Percentiles rank a stretch among this genome's conserved stretches.
Evolutionary conservation across 371 early-diverging fungal genomes (phyloP).

Genomic region (Mortierella sp.): DNA sequence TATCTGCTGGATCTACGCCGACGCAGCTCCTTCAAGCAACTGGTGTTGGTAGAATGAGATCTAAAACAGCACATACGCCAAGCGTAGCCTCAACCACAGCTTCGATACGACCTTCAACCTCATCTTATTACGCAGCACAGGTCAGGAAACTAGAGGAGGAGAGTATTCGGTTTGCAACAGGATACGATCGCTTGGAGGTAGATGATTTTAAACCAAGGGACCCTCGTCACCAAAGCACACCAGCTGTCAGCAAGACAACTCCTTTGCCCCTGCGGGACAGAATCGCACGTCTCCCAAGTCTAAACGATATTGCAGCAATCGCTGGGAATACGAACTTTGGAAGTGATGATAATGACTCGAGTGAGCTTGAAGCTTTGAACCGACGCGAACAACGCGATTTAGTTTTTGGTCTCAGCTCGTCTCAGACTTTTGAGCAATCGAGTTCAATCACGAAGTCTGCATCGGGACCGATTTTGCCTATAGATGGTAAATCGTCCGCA

Average conservation of each 20-base stretch:
- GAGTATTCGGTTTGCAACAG: conserved; percentile 42
- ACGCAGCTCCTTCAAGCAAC: conserved; percentile 9
- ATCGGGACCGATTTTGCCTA: conserved; percentile 24
- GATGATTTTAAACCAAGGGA: conserved; percentile 20
- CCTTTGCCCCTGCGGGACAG: conserved; percentile 17
- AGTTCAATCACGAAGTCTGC: conserved; percentile 24
- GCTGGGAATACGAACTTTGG: conserved; percentile 24
- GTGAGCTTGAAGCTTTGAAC: conserved; percentile 14
- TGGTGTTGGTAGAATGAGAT: conserved; percentile 28
- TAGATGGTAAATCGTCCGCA: conserved; percentile 12
- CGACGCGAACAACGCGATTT: conserved; percentile 31
- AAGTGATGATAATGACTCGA: conserved; percentile 10
- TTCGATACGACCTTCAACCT: conserved; percentile 42
- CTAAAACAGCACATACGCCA: conserved; percentile 46
- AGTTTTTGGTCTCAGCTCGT: conserved; percentile 29
- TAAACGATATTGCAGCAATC: conserved; percentile 21
- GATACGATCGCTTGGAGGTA: conserved; percentile 31
- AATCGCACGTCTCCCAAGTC: conserved; percentile 18
- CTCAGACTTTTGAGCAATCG: conserved; percentile 22
- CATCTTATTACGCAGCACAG: conserved; percentile 49
- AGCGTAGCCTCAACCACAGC: conserved; percentile 26
- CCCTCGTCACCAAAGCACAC: conserved; percentile 42
- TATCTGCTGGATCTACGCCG: conserved; percentile 19
- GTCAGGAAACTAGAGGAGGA: conserved; percentile 51
- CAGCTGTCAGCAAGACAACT: conserved; percentile 12